Base-by-base conservation (phyloP, 768 basidiomycete genomes). In the Lentinula sp. region DNA sequence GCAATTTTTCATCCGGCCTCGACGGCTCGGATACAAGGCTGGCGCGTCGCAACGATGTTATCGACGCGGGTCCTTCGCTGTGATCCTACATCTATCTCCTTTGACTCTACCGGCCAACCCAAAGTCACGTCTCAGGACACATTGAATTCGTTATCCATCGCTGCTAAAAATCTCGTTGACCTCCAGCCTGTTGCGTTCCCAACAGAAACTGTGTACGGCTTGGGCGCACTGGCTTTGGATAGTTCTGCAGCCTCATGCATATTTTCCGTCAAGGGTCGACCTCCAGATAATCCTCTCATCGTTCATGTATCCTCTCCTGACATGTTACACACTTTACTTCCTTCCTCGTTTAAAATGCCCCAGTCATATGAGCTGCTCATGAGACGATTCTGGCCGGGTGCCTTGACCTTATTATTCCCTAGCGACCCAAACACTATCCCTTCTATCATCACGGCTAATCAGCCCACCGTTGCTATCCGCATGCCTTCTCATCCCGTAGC, bases 161-260 rank as follows among this genome's bases (percentile, higher is more conserved):
- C 91, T 0, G 75, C 85, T 6, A 75, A 78, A 60, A 78, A 82
- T 60, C 80, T 91, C 6, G 72, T 79, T 50, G 66, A 79, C 37
- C 74, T 72, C 15, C 76, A 84, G 61, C 79, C 83, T 20, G 89
- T 98, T 59, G 95, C 88, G 0, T 91, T 99, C 70, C 96, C 97
- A 0, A 98, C 97, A 35, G 97, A 99, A 74, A 98, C 97, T 0
- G 97, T 99, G 10, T 99, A 98, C 73, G 97, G 97, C 1, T 85
- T 99, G n/a, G 97, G 91, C 33, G 97, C 94, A 0, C 74, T 87
- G 20, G 94, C 96, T 0, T 75, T 93, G 49, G 76, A 85, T 66
- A 64, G 81, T 7, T 64, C 73, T 15, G 93, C 95, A 2, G 82
- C 85, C 5, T 69, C 80, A 2, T 81, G 80, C 66, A 95, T 99